Base-by-base conservation (phyloP, 225 moss, liverwort and hornwort species). In the Pseudisothecium myosuroides region DNA sequence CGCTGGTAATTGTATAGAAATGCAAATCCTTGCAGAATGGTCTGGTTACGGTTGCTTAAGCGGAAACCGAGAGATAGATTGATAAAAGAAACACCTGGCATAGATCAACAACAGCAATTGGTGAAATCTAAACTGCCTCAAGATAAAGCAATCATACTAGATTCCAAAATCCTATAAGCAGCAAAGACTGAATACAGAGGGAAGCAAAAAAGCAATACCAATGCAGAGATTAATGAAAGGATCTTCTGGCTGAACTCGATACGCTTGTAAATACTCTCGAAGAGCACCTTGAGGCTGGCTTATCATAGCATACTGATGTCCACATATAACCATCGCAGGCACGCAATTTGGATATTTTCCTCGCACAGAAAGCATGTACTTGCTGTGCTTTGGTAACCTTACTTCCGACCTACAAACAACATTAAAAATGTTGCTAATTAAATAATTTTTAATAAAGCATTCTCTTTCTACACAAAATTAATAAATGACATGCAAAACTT, bases 251-350 rank as follows among this genome's bases (percentile, higher is more conserved):
- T 96, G 96, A 85, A 96, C 71, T 93, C 94, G 95, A 85, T 95
- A 97, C 24, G 99, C 97, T 86, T 96, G 97, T 83, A 99, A 89
- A 87, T 97, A 99, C 76, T 99, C 99, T 85, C 97, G 95, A 83
- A 99, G 94, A 86, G 99, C 96, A 78, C 99, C 99, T 93, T 99
- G 99, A 77, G 96, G 97, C 91, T 99, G 97, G 81, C 96, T 99
- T 90, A 99, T 99, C 96, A 97, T 96, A 89, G 95, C 95, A 86
- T 95, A 97, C 78, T 97, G 99, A 86, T 97, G 99, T 64, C 99
- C 99, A 88, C 93, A 96, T 47, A 99, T 97, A 41, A 99, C 91
- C 96, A 99, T 97, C 61, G 96, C 93, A 87, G 97, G 93, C 50
- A 94, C 81, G 63, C 95, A 96, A 89, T 93, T 96, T 59, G 99